Percentiles rank a stretch among this genome's conserved stretches.
phyloP scores from a whole-genome alignment of 169 alveolate species.

The Miamiensis avidus region DNA sequence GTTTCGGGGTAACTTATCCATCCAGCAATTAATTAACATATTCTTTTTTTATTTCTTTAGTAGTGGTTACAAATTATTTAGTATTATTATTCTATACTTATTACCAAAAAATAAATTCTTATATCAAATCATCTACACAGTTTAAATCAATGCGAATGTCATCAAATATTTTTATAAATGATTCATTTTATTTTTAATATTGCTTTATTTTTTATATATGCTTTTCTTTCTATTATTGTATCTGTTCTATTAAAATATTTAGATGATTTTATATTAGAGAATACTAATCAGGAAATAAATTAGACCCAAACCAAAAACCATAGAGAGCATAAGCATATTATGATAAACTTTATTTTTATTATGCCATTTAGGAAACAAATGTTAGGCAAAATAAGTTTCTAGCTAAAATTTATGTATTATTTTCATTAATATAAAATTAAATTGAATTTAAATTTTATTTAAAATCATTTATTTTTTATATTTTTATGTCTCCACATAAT shows the following conservation, averaged over 20 bases:
- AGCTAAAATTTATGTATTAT: not conserved
- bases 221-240: not conserved
- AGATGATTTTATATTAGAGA: too few species aligned
- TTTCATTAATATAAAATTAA: not conserved
- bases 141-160: too few species aligned
- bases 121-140: too few species aligned
- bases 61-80: not conserved
- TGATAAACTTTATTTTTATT: not conserved
- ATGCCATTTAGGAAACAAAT: too few species aligned
- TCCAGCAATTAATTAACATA: not conserved
- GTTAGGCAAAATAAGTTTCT: not conserved
- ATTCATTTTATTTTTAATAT: too few species aligned
- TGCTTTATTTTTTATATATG: not conserved
- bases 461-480: too few species aligned
- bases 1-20: not conserved
- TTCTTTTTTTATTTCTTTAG: not conserved
- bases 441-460: too few species aligned
- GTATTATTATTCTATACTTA: too few species aligned
- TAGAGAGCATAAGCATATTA: not conserved
- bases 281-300: not conserved
- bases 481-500: not conserved
- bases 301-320: not conserved
- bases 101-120: too few species aligned
- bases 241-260: not conserved
- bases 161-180: too few species aligned